Percentiles rank a stretch among this genome's conserved stretches.
Conservation (phyloP, 2,329 filamentous ascomycete species). For the Pseudonectria foliicola region DNA sequence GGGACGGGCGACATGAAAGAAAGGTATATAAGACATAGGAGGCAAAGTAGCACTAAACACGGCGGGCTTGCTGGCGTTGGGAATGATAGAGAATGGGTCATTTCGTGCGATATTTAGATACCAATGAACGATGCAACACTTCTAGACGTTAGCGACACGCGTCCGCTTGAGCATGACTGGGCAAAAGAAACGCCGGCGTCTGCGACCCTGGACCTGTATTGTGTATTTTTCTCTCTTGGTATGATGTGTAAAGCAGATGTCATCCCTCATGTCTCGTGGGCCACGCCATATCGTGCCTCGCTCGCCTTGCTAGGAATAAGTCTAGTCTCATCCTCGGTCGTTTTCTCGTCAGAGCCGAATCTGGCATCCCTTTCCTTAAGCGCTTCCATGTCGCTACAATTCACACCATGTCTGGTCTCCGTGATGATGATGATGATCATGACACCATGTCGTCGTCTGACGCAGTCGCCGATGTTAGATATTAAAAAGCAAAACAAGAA, state of each 20-base stretch:
- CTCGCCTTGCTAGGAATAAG: constrained; percentile 1
- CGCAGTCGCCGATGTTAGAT: neutral
- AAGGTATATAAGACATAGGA: no score
- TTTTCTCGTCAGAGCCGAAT: constrained; percentile 25
- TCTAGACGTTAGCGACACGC: constrained; percentile 8
- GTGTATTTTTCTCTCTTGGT: constrained; percentile 7
- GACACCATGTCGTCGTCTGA: no score
- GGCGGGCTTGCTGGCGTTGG: constrained; percentile 12
- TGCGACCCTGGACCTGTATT: constrained; percentile 12
- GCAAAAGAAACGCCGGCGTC: constrained; percentile 6
- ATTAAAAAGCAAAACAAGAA: constrained; percentile 23
- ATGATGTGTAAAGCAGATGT: constrained; percentile 6
- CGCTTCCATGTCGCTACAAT: constrained; percentile 8
- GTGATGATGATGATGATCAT: no score
- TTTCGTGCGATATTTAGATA: constrained; percentile 15
- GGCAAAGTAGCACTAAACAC: no score
- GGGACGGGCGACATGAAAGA: no score
- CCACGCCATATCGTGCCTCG: neutral
- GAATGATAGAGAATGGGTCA: constrained; percentile 11
- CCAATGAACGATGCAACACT: constrained; percentile 14
- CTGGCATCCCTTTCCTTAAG: constrained; percentile 8
- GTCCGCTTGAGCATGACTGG: constrained; percentile 5
- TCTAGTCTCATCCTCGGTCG: constrained; percentile 7
- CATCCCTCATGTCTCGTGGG: constrained; percentile 12
- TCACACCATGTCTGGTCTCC: constrained; percentile 11